Evolutionary conservation across 164 flowering plant genomes (phyloP).

Genomic region (Vitis amurensis): DNA sequence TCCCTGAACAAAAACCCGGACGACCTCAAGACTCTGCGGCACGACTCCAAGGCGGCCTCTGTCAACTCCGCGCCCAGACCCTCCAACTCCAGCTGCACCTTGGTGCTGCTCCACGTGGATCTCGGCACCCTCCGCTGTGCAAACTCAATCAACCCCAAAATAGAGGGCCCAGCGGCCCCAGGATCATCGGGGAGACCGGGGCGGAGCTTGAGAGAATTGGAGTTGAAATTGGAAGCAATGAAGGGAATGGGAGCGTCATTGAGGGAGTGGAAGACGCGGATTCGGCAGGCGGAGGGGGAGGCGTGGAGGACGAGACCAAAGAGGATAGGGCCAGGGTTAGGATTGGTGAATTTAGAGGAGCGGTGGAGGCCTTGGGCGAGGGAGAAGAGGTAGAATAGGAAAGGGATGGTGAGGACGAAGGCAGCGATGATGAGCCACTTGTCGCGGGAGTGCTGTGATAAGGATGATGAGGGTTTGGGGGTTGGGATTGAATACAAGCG

Average conservation of each 20-base stretch:
- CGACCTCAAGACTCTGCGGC: conserved; percentile 36
- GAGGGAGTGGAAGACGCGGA: conserved; percentile 44
- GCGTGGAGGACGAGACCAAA: conserved; percentile 39
- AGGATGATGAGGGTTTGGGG: conserved; percentile 10
- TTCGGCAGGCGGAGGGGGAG: conserved; percentile 20
- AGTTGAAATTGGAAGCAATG: conserved; percentile 18
- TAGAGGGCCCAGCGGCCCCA: conserved; percentile 26
- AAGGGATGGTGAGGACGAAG: conserved; percentile 32
- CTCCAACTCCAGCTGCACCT: conserved; percentile 30
- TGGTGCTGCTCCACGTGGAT: conserved; percentile 37
- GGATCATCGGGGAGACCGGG: conserved; percentile 27
- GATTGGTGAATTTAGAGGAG: conserved; percentile 34
- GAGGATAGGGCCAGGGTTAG: conserved; percentile 18
- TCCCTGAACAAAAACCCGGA: conserved; percentile 48
- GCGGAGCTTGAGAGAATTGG: conserved; percentile 16
- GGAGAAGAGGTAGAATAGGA: conserved; percentile 44
- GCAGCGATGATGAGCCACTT: conserved; percentile 32
- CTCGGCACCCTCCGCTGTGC: conserved; percentile 39
- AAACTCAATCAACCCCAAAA: conserved; percentile 33
- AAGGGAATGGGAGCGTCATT: conserved; percentile 38
- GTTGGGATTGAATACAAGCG: conserved; percentile 32
- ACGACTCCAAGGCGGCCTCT: conserved; percentile 33
- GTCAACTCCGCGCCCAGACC: conserved; percentile 10
- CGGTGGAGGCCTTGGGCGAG: conserved; percentile 37
- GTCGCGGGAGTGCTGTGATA: conserved; percentile 14